Conservation (phyloP, 2,329 filamentous ascomycete species). For the Fusarium globosum region DNA sequence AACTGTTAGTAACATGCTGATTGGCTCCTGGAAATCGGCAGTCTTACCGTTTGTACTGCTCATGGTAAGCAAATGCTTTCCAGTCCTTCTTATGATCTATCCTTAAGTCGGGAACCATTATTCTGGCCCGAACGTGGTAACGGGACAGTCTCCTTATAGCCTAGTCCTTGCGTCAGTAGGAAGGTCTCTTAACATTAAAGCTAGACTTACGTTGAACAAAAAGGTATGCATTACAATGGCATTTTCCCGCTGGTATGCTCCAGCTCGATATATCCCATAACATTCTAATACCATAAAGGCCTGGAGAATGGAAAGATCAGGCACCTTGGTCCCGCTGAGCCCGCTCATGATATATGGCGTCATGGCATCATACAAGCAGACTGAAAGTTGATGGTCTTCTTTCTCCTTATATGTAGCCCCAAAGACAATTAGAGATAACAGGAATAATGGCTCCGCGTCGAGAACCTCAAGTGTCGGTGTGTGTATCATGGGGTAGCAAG, state of each 20-base stretch:
- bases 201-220: background rate
- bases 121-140: background rate
- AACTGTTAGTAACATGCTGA: fast-evolving
- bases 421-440: background rate
- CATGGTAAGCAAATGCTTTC: background rate
- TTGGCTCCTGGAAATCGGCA: fast-evolving
- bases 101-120: background rate
- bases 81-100: fast-evolving
- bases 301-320: background rate
- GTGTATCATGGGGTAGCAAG: background rate
- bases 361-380: background rate
- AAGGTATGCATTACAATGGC: background rate
- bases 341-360: background rate
- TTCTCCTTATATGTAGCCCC: background rate
- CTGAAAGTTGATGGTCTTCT: background rate
- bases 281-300: background rate
- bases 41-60: background rate
- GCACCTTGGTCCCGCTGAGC: background rate
- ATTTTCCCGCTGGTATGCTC: background rate
- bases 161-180: background rate
- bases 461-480: background rate
- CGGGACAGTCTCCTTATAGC: background rate
- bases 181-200: no score
- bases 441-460: background rate
- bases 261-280: background rate